phyloP scores from a whole-genome alignment of 352 stramenopile species.

The Globisporangium paroecandrum region DNA sequence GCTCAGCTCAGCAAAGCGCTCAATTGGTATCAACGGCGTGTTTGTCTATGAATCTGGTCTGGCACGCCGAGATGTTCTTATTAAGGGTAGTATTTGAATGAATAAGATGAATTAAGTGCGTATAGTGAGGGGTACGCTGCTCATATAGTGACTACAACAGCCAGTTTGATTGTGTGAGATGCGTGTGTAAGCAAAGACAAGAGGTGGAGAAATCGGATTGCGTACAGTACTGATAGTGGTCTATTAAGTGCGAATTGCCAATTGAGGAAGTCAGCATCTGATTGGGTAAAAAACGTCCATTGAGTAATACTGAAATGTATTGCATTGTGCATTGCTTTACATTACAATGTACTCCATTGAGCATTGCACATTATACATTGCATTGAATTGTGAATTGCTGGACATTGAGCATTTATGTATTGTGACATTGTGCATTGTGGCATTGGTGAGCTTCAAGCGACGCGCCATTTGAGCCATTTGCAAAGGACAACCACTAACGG shows the following conservation, averaged over 20 bases:
- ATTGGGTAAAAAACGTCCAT: background rate
- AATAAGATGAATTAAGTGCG: background rate
- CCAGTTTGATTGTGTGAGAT: constrained; percentile 8
- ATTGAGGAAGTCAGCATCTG: background rate
- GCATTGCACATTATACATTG: no score
- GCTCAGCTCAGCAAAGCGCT: background rate
- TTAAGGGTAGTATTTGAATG: background rate
- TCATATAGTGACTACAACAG: background rate
- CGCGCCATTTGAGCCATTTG: background rate
- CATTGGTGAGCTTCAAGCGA: constrained; percentile 4
- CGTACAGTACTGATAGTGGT: background rate
- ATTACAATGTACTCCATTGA: no score
- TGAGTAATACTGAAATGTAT: background rate
- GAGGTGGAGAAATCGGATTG: background rate
- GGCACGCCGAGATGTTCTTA: background rate
- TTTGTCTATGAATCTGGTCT: background rate
- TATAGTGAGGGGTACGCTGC: background rate
- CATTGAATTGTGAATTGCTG: no score
- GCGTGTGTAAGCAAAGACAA: background rate
- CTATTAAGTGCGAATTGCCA: background rate
- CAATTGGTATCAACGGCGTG: background rate
- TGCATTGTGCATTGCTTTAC: background rate
- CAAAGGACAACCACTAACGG: background rate
- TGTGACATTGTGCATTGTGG: constrained; percentile 1
- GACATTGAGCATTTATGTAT: background rate